A percentile compares a stretch with the other conserved stretches of the same genome.
phyloP scores from a whole-genome alignment of 2,329 filamentous ascomycete genomes.

The Coniosporium tulheliwenetii region DNA sequence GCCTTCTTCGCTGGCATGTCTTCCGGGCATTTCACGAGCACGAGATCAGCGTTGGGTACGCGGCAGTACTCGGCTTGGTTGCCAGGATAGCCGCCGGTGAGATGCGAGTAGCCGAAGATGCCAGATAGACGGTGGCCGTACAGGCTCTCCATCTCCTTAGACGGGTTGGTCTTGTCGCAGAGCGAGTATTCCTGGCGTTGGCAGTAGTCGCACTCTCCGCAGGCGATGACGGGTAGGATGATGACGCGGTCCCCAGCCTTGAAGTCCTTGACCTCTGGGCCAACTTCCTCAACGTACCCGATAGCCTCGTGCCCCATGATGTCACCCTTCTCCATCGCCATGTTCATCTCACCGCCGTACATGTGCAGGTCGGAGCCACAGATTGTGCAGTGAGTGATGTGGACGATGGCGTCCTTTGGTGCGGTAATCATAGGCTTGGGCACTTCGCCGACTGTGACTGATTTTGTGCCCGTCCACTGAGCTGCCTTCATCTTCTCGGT shows the following conservation, averaged over 20 bases:
- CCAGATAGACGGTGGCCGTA: constrained; percentile 16
- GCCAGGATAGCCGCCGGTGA: constrained; percentile 19
- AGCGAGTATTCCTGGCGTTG: constrained; percentile 14
- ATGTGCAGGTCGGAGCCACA: constrained; percentile 18
- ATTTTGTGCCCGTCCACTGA: constrained; percentile 3
- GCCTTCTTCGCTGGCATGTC: constrained; percentile 13
- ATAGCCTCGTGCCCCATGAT: constrained; percentile 17
- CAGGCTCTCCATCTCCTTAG: constrained; percentile 11
- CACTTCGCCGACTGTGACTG: constrained; percentile 3
- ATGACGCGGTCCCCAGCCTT: constrained; percentile 14
- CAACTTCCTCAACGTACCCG: constrained; percentile 13
- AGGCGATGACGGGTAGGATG: constrained; percentile 15
- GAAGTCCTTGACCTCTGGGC: constrained; percentile 9
- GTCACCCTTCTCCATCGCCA: constrained; percentile 12
- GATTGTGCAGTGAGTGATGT: constrained; percentile 17
- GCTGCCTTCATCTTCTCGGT: constrained; percentile 16
- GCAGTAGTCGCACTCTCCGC: constrained; percentile 16
- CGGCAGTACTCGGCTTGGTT: constrained; percentile 21
- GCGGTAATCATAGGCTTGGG: constrained; percentile 15
- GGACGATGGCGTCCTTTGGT: constrained; percentile 16
- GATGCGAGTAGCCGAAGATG: constrained; percentile 15
- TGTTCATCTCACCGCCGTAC: constrained; percentile 14
- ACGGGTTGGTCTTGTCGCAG: constrained; percentile 16
- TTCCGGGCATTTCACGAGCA: constrained; percentile 13
- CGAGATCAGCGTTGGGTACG: constrained; percentile 18